phyloP scores from a whole-genome alignment of 2,329 filamentous ascomycete species.

The Pestalotiopsis sp. region DNA sequence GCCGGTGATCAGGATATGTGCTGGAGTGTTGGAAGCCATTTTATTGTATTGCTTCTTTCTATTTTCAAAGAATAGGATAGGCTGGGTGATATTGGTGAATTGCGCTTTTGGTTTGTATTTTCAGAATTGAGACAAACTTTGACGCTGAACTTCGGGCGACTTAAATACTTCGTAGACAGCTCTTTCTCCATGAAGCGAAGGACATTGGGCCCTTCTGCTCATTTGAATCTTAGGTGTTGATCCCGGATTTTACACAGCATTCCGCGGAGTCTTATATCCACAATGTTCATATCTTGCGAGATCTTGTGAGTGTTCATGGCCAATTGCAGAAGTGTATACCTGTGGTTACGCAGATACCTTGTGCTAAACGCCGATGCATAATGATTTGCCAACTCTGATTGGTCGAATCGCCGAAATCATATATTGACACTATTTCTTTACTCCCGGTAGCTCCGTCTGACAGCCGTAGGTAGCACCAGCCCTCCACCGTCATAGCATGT shows the following conservation, averaged over 20 bases:
- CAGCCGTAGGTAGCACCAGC: not conserved
- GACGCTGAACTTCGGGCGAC: not conserved
- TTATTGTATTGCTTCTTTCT: not conserved
- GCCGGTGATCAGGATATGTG: slow-evolving; percentile 24
- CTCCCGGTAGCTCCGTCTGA: not conserved
- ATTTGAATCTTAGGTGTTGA: not conserved
- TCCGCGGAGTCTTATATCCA: not conserved
- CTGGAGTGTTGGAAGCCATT: slow-evolving; percentile 16
- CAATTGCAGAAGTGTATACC: not conserved
- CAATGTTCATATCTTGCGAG: not conserved
- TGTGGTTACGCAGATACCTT: not conserved
- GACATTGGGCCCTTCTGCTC: no score
- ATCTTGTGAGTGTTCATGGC: not conserved
- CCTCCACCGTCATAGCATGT: not conserved
- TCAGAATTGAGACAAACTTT: not conserved
- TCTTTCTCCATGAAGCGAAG: not conserved
- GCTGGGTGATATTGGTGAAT: not conserved
- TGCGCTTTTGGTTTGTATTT: not conserved
- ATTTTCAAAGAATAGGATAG: not conserved
- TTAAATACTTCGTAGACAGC: not conserved
- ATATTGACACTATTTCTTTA: not conserved
- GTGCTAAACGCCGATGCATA: not conserved
- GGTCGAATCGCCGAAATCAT: not conserved
- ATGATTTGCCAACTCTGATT: not conserved
- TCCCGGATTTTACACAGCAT: not conserved